Base-by-base conservation (phyloP, 2,329 filamentous ascomycete species). In the Triangularia setosa region DNA sequence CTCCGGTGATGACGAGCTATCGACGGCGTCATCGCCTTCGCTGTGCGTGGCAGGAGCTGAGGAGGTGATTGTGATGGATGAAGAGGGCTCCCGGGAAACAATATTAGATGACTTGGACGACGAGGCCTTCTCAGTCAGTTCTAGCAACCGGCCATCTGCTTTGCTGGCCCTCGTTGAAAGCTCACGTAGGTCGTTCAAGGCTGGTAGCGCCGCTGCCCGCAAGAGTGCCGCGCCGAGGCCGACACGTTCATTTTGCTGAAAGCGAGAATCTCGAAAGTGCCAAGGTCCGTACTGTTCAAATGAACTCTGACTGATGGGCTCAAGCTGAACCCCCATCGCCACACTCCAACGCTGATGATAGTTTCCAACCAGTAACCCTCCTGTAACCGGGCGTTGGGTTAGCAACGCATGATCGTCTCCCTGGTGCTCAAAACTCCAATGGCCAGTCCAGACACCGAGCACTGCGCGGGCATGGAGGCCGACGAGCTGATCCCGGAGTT, bases 241-340 rank as follows among this genome's bases (percentile, higher is more conserved):
- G 60, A 65, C 64, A 53, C 58, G 65, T 35, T 52, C 64, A 12
- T 65, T 63, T 6, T 65, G 60, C 12, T 67, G 60, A 25, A 66
- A 65, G 0, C 63, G 67, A 11, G 63, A 56, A 25, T 71, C 68
- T 24, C 65, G 66, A 24, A 68, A 68, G 35, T 66, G 68, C 72
- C 73, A 74, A 60, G 69, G 69, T 28, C 69, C 69, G 56, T 72
- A 69, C 28, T 70, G 64, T 53, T 72, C 69, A 53, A 73, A 63
- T 14, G 65, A 28, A 27, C 58, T 61, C 52, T 65, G 69, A 35
- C 54, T 65, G 35, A 70, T 53, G 28, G 71, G 54, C 35, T 72
- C 72, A 33, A 74, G 61, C 57, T 73, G 72, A 18, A 74, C 59
- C 53, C 70, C 71, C 73, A 75, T 74, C 40, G 67, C 63, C 44